phyloP scores from a whole-genome alignment of 2,329 filamentous ascomycete species.

The Fusarium clavum region DNA sequence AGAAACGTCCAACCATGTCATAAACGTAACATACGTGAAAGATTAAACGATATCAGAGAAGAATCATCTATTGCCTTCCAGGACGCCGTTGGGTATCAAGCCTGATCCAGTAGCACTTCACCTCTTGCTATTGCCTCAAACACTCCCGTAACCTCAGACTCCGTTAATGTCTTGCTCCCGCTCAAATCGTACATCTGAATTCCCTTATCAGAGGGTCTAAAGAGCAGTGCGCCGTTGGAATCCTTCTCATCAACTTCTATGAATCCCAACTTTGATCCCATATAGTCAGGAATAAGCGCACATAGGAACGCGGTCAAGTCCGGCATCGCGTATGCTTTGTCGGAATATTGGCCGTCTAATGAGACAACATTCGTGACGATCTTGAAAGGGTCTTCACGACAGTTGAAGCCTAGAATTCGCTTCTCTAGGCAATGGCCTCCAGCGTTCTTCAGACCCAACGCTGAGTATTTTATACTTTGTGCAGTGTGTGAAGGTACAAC shows the following conservation, averaged over 20 bases:
- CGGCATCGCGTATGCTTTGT: slow-evolving; percentile 34
- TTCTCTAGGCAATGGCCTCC: slow-evolving; percentile 35
- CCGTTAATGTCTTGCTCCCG: background rate
- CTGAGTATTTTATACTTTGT: slow-evolving; percentile 39
- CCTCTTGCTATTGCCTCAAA: background rate
- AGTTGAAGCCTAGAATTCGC: slow-evolving; percentile 43
- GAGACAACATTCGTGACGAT: slow-evolving; percentile 37
- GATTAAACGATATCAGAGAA: background rate
- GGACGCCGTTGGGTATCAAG: slow-evolving; percentile 29
- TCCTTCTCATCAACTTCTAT: slow-evolving; percentile 23
- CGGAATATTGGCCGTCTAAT: slow-evolving; percentile 29
- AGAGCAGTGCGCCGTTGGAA: slow-evolving; percentile 32
- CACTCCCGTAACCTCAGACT: slow-evolving; percentile 6
- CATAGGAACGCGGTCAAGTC: slow-evolving; percentile 39
- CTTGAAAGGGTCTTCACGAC: slow-evolving; percentile 33
- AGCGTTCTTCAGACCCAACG: slow-evolving; percentile 20
- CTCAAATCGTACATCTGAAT: slow-evolving; percentile 38
- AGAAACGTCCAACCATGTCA: background rate
- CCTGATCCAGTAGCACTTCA: slow-evolving; percentile 7
- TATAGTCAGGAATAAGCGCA: slow-evolving; percentile 21
- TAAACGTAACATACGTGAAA: background rate
- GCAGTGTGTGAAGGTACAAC: slow-evolving; percentile 44
- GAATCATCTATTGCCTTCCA: slow-evolving; percentile 1
- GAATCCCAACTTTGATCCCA: slow-evolving; percentile 8
- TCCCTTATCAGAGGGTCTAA: slow-evolving; percentile 19